Evolutionary conservation across 2,329 filamentous ascomycete genomes (phyloP), one percentile per base, ranked within the genome.

Genomic region (Phyllosticta citrichinensis): DNA sequence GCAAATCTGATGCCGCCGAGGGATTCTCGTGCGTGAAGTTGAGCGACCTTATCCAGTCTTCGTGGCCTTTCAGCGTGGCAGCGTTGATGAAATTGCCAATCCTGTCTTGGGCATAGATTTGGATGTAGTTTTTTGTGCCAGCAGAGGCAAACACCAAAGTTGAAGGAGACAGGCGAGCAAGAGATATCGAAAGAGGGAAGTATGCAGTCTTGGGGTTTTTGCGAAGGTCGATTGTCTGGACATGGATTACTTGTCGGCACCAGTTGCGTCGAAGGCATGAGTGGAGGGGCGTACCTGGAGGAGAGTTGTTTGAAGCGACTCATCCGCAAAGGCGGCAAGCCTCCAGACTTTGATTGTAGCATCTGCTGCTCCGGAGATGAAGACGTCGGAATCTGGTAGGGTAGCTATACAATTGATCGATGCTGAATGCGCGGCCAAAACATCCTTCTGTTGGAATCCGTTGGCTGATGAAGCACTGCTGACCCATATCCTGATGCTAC

Each of bases 31-130:
- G 78, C 1, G 84, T 83, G 66, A 99, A 94, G 64, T 87, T 87
- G 12, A 99, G 79, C 14, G 91, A 93, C 55, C 93, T 82, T 55
- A 99, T 85, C 94, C 94, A 99, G 61, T 89, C 93, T 74, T 99
- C 94, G 68, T 99, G 94, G 3, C 94, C 94, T 0, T 85, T 82
- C 20, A 99, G 81, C 0, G 86, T 92, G 12, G 91, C 88, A 63
- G 88, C 86, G 8, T 88, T 80, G 27, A 81, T 79, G 67, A 96
- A 96, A 1, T 81, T 74, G 2, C 72, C 65, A 1, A 71, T 67
- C 17, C 77, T 69, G 62, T 81, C 76, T 1, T 86, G 79, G 47
- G 87, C 82, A 66, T 88, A 93, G 11, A 97, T 79, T 67, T 97
- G 91, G 55, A 99, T 83, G n/a, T 80, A 82, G 61, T 87, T 87